These are phyloP conservation scores for Monilinia vaccinii-corymbosi DNA, from an alignment of 2,329 filamentous ascomycete species.

Conservation along the genomic window DNA sequence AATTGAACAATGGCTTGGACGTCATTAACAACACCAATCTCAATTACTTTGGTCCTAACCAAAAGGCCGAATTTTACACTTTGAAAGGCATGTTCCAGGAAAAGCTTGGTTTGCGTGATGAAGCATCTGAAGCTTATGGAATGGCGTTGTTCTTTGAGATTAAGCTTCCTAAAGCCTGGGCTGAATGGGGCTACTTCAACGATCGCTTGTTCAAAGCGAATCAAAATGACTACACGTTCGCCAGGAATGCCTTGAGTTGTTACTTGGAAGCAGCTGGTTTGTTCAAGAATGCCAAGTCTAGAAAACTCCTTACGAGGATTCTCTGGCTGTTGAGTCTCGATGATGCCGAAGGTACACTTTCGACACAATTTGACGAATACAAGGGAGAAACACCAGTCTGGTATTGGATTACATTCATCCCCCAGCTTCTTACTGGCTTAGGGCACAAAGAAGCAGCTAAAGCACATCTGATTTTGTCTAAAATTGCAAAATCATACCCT, in stretches of 20 bases:
- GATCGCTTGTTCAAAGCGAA: slow-evolving; percentile 94
- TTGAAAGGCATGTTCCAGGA: slow-evolving; percentile 99
- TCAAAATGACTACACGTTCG: slow-evolving; percentile 69
- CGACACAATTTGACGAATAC: slow-evolving; percentile 84
- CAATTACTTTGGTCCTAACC: slow-evolving; percentile 91
- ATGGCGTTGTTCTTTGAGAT: slow-evolving; percentile 95
- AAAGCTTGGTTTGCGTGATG: slow-evolving; percentile 81
- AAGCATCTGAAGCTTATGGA: slow-evolving; percentile 89
- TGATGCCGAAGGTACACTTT: slow-evolving; percentile 74
- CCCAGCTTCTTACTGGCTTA: slow-evolving; percentile 84
- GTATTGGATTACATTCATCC: slow-evolving; percentile 99
- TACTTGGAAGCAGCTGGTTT: slow-evolving; percentile 93
- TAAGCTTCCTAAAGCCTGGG: slow-evolving; percentile 92
- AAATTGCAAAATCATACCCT: slow-evolving; percentile 92
- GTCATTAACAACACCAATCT: slow-evolving; percentile 99
- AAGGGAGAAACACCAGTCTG: slow-evolving; percentile 96
- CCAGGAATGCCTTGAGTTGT: slow-evolving; percentile 86
- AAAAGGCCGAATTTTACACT: slow-evolving; percentile 98
- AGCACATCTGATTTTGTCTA: slow-evolving; percentile 76
- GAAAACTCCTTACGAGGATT: slow-evolving; percentile 87
- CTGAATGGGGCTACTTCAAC: slow-evolving; percentile 98
- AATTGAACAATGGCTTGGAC: slow-evolving; percentile 85
- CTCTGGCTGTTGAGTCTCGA: slow-evolving; percentile 94
- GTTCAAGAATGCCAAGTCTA: slow-evolving; percentile 94
- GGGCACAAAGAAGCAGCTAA: slow-evolving; percentile 85